phyloP scores from a whole-genome alignment of 768 basidiomycete genomes.

The Pholiota microspora region DNA sequence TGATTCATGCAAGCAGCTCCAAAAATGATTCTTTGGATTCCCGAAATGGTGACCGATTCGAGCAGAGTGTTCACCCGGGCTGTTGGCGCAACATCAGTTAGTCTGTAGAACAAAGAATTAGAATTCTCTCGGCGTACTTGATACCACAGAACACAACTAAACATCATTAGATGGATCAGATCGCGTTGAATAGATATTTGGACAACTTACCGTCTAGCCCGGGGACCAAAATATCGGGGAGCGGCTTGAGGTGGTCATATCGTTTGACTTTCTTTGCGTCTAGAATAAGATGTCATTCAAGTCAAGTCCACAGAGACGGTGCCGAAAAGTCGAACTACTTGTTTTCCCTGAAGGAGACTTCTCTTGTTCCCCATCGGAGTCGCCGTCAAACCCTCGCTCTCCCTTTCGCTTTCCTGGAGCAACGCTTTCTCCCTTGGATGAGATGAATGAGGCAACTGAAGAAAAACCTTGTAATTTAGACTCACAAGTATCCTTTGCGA shows the following conservation, averaged over 20 bases:
- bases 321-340: not conserved
- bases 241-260: constrained; percentile 15
- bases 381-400: not conserved
- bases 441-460: not conserved
- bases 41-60: constrained; percentile 77
- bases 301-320: not conserved
- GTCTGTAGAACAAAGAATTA: not conserved
- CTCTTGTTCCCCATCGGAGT: not conserved
- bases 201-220: constrained; percentile 17
- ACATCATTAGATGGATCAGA: constrained; percentile 37
- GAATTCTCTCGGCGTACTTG: constrained; percentile 46
- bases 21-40: constrained; percentile 81
- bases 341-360: not conserved
- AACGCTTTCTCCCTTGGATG: not conserved
- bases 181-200: not conserved
- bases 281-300: not conserved
- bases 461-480: not conserved
- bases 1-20: constrained; percentile 66
- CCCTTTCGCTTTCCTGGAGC: not conserved
- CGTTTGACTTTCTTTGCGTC: constrained; percentile 14
- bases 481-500: not conserved
- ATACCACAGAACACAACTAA: constrained; percentile 87
- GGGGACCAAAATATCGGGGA: constrained; percentile 14
- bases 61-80: constrained; percentile 69
- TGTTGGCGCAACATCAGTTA: constrained; percentile 20